Conservation (phyloP, 2,329 filamentous ascomycete genomes). For the Fusarium ambrosium region DNA sequence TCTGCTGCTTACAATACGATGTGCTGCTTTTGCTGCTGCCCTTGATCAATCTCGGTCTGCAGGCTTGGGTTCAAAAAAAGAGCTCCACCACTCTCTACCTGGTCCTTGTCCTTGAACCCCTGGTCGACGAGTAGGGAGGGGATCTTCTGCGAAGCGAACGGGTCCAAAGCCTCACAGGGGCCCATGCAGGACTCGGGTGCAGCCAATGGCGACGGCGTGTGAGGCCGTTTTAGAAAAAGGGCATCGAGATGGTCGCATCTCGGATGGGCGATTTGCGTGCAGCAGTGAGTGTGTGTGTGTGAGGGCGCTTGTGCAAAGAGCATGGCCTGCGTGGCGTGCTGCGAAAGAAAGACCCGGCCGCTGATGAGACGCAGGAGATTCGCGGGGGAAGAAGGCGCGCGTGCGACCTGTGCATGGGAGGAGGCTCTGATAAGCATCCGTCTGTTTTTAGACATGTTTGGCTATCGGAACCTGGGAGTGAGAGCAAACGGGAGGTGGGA, state of each 20-base stretch:
- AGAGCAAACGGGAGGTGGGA: not conserved
- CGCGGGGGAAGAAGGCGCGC: conserved; percentile 27
- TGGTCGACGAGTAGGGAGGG: conserved; percentile 17
- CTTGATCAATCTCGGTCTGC: conserved; percentile 41
- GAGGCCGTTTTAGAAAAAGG: conserved; percentile 33
- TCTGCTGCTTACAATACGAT: conserved; percentile 10
- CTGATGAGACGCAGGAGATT: conserved; percentile 38
- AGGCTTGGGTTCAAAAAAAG: conserved; percentile 8
- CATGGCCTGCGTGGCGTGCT: conserved; percentile 26
- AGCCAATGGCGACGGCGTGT: conserved; percentile 27
- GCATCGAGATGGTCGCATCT: conserved; percentile 28
- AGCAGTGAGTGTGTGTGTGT: not conserved
- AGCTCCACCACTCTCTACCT: conserved; percentile 18
- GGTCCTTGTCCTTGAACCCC: conserved; percentile 13
- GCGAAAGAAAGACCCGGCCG: conserved; percentile 24
- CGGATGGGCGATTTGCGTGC: conserved; percentile 14
- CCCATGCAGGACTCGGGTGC: conserved; percentile 19
- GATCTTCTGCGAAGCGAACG: conserved; percentile 27
- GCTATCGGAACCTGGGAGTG: conserved; percentile 1
- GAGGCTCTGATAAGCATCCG: conserved; percentile 39
- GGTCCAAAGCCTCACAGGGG: conserved; percentile 32
- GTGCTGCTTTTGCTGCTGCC: no score
- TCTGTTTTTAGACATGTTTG: conserved; percentile 24
- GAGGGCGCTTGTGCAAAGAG: conserved; percentile 20
- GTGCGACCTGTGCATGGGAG: conserved; percentile 3